Percentiles rank a stretch among this genome's conserved stretches.
These are phyloP conservation scores for Rhodotorula diobovata DNA, from an alignment of 768 basidiomycete genomes.

Conservation along the genomic window DNA sequence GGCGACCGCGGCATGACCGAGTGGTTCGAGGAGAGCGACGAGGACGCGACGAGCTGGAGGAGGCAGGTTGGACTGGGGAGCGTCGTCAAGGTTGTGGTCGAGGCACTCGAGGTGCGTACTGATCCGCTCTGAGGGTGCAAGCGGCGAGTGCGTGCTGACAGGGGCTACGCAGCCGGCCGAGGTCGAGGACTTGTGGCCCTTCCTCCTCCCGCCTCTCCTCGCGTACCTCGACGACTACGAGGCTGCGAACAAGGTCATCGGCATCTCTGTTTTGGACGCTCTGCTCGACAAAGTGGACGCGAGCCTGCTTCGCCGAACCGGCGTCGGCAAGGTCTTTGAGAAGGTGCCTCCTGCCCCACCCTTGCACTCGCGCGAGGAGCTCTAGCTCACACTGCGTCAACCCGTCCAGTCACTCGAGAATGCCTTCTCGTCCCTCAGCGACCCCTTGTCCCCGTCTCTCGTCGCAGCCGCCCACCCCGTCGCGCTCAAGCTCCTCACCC, in stretches of 20 bases:
- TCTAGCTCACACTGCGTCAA: no score
- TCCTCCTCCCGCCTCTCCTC: conserved; percentile 25
- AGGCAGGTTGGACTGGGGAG: conserved; percentile 2
- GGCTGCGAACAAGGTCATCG: conserved; percentile 12
- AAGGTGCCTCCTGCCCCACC: neutral
- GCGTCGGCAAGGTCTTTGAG: conserved; percentile 28
- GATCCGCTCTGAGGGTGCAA: neutral
- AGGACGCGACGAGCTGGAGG: conserved; percentile 11
- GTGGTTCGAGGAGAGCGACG: conserved; percentile 19
- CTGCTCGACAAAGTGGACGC: conserved; percentile 10
- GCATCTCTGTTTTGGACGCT: neutral
- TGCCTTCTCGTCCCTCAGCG: conserved; percentile 23
- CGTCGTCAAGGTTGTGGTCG: conserved; percentile 5
- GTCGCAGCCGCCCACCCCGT: conserved; percentile 7
- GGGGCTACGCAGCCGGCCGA: neutral
- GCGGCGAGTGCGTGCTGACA: neutral
- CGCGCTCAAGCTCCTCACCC: conserved; percentile 15
- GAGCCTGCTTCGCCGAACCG: conserved; percentile 21
- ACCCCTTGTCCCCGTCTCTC: conserved; percentile 5
- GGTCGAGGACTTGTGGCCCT: conserved; percentile 30
- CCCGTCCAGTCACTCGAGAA: conserved; percentile 13
- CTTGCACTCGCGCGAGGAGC: no score
- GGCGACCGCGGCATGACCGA: conserved; percentile 6
- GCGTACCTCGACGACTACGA: conserved; percentile 29
- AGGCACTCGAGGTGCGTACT: conserved; percentile 12